Percentiles rank a stretch among this genome's conserved stretches.
phyloP scores from a whole-genome alignment of 257 asterid genomes.

The Ajuga chamaepitys region DNA sequence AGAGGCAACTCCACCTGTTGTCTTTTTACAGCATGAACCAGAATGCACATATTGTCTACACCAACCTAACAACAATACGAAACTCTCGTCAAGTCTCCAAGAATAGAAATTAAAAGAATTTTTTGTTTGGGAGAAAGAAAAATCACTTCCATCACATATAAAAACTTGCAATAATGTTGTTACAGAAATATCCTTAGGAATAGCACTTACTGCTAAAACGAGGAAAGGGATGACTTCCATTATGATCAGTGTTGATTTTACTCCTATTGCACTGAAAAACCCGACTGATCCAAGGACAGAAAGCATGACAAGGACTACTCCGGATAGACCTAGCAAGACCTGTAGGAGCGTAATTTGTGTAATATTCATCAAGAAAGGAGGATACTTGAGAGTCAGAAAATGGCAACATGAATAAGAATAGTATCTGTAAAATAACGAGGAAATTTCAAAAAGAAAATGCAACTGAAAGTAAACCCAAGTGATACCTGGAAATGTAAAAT shows the following conservation, averaged over 20 bases:
- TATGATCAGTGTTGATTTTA: constrained; percentile 90
- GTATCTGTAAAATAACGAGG: background rate
- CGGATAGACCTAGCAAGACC: constrained; percentile 95
- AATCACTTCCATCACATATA: background rate
- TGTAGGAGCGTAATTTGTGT: constrained; percentile 25
- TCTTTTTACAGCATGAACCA: constrained; percentile 95
- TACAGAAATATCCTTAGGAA: constrained; percentile 11
- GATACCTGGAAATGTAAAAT: background rate
- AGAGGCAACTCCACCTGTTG: constrained; percentile 87
- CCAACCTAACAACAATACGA: constrained; percentile 64
- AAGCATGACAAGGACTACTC: constrained; percentile 91
- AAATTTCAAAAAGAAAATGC: background rate
- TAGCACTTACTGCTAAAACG: constrained; percentile 86
- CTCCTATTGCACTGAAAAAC: constrained; percentile 89
- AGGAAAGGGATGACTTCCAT: constrained; percentile 99
- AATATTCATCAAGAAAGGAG: constrained; percentile 8
- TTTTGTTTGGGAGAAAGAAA: background rate
- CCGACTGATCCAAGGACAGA: constrained; percentile 99
- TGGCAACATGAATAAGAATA: background rate
- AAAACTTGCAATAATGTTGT: background rate
- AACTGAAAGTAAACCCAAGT: background rate
- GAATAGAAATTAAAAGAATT: background rate
- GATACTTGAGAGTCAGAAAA: background rate
- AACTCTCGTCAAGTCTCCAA: background rate
- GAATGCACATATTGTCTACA: constrained; percentile 98